phyloP scores from a whole-genome alignment of 305 asterid genomes.

The Solanum hybrid region DNA sequence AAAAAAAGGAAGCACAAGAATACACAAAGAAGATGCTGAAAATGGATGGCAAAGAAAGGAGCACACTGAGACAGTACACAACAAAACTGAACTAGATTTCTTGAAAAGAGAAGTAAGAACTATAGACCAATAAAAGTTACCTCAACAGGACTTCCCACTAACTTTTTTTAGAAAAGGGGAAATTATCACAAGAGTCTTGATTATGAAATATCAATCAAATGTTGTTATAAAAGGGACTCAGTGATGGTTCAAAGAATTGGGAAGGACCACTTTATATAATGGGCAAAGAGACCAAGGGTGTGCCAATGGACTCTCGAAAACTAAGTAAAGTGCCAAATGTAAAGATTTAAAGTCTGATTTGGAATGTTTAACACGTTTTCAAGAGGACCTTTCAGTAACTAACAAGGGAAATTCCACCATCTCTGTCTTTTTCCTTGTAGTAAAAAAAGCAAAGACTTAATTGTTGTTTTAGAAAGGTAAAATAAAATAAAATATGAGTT shows the following conservation, averaged over 20 bases:
- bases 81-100: background rate
- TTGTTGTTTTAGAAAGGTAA: background rate
- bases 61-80: background rate
- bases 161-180: background rate
- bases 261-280: constrained; percentile 13
- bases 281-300: constrained; percentile 9
- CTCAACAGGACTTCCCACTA: background rate
- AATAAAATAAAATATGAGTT: background rate
- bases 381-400: constrained; percentile 28
- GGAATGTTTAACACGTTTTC: constrained; percentile 27
- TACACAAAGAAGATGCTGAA: background rate
- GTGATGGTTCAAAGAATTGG: background rate
- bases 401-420: constrained; percentile 14
- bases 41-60: background rate
- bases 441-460: background rate
- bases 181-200: background rate
- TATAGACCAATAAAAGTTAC: background rate
- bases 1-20: background rate
- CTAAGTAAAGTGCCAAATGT: constrained; percentile 34
- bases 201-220: background rate
- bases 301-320: constrained; percentile 16
- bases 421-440: background rate
- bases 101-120: background rate
- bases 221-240: background rate
- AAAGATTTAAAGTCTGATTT: constrained; percentile 15